phyloP scores from a whole-genome alignment of 2,329 filamentous ascomycete genomes.

The Cytospora leucostoma region DNA sequence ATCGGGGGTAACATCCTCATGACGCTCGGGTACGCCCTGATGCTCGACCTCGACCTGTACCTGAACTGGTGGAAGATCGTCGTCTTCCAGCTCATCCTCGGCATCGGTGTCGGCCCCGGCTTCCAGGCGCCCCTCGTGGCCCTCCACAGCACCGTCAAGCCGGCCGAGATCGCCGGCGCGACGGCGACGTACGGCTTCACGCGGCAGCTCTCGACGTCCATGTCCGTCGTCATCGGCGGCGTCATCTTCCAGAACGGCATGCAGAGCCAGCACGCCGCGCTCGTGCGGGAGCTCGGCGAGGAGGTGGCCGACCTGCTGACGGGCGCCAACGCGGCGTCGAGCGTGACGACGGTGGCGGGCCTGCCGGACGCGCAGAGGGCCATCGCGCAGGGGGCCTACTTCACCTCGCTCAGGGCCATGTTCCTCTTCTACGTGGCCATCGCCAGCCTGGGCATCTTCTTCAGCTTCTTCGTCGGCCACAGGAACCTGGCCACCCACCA shows the following conservation, averaged over 20 bases:
- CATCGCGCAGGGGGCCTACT: constrained; percentile 50
- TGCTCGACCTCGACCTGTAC: constrained; percentile 56
- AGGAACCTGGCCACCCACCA: constrained; percentile 56
- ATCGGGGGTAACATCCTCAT: constrained; percentile 54
- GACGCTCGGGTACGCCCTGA: constrained; percentile 59
- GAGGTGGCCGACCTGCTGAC: constrained; percentile 54
- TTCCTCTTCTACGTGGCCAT: constrained; percentile 58
- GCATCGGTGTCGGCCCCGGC: constrained; percentile 63
- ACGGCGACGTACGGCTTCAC: constrained; percentile 64
- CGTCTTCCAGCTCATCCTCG: constrained; percentile 59
- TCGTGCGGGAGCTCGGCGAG: constrained; percentile 35
- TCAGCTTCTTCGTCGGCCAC: constrained; percentile 51
- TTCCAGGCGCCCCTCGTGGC: constrained; percentile 65
- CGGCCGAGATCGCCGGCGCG: constrained; percentile 62
- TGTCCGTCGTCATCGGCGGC: constrained; percentile 60
- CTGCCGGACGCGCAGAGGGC: constrained; percentile 49
- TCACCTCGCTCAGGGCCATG: constrained; percentile 55
- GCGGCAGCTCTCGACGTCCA: constrained; percentile 57
- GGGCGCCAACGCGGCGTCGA: constrained; percentile 62
- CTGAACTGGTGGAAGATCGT: constrained; percentile 50
- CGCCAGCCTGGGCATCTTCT: constrained; percentile 48
- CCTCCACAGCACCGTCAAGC: constrained; percentile 62
- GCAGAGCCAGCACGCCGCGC: constrained; percentile 38
- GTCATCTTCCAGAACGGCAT: constrained; percentile 45
- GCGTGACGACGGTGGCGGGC: constrained; percentile 56